Percentiles rank a stretch among this genome's conserved stretches.
phyloP scores from a whole-genome alignment of 805 yeast species.

The Starmerella vaccinii region DNA sequence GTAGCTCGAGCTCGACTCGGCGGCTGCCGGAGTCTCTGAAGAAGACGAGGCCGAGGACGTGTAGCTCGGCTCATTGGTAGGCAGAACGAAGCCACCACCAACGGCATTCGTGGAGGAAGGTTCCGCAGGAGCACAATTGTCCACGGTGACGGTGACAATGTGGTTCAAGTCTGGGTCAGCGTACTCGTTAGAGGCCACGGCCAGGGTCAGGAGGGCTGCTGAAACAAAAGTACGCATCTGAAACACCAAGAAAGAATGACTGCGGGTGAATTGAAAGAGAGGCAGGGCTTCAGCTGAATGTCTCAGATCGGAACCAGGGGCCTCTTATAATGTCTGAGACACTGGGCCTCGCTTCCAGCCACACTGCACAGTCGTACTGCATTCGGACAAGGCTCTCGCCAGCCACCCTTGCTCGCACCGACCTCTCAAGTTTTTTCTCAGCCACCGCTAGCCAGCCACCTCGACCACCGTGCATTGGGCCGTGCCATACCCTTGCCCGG shows the following conservation, averaged over 20 bases:
- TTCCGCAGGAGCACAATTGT: slow-evolving; percentile 14
- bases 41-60: not conserved
- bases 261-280: slow-evolving; percentile 3
- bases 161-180: slow-evolving; percentile 26
- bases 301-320: not conserved
- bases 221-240: slow-evolving; percentile 15
- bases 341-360: slow-evolving; percentile 4
- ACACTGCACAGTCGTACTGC: not conserved
- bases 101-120: not conserved
- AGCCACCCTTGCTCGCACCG: not conserved
- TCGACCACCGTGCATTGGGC: not conserved
- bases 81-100: not conserved
- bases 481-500: not conserved
- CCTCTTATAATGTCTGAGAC: slow-evolving; percentile 6
- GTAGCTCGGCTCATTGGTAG: not conserved
- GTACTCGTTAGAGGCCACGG: slow-evolving; percentile 17
- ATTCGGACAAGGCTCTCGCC: not conserved
- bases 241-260: slow-evolving; percentile 1
- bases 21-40: not conserved
- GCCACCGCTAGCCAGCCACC: slow-evolving; percentile 4
- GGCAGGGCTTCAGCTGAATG: slow-evolving; percentile 6
- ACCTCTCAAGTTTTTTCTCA: not conserved
- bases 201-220: slow-evolving; percentile 5
- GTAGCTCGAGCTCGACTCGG: slow-evolving; percentile 15
- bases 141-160: slow-evolving; percentile 23